A percentile compares a stretch with the other conserved stretches of the same genome.
Evolutionary conservation across 2,329 filamentous ascomycete species (phyloP).

Genomic region (Hypomyces perniciosus): DNA sequence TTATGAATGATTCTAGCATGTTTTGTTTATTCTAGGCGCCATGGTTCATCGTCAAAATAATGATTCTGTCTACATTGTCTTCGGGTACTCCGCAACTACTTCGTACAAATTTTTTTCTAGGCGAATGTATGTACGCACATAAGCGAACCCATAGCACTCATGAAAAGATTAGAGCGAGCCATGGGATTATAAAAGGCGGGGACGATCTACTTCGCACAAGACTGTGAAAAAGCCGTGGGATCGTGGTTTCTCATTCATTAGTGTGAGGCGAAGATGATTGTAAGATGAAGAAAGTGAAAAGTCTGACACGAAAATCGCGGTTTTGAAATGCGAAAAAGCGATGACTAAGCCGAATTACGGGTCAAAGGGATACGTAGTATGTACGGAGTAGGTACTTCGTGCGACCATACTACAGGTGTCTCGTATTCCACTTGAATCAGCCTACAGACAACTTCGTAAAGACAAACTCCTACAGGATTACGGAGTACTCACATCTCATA

Average conservation of each 20-base stretch:
- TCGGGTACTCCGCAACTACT: background rate
- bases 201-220: constrained; percentile 49
- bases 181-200: constrained; percentile 57
- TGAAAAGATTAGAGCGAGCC: constrained; percentile 36
- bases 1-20: background rate
- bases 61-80: background rate
- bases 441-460: too few species aligned
- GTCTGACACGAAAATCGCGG: constrained; percentile 14
- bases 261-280: constrained; percentile 38
- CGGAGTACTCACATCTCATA: background rate
- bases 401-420: too few species aligned
- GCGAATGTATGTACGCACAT: constrained; percentile 47
- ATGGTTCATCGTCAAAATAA: constrained; percentile 10
- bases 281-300: constrained; percentile 41
- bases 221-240: constrained; percentile 39
- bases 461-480: too few species aligned
- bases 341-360: constrained; percentile 8
- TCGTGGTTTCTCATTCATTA: constrained; percentile 27
- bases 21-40: constrained; percentile 10
- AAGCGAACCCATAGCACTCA: constrained; percentile 55
- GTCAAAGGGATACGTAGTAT: too few species aligned
- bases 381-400: too few species aligned
- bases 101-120: constrained; percentile 14
- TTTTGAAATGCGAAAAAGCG: constrained; percentile 1
- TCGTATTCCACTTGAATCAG: too few species aligned